These are phyloP conservation scores for Rhamnella rubrinervis DNA, from an alignment of 331 rosid genomes.

Conservation along the genomic window DNA sequence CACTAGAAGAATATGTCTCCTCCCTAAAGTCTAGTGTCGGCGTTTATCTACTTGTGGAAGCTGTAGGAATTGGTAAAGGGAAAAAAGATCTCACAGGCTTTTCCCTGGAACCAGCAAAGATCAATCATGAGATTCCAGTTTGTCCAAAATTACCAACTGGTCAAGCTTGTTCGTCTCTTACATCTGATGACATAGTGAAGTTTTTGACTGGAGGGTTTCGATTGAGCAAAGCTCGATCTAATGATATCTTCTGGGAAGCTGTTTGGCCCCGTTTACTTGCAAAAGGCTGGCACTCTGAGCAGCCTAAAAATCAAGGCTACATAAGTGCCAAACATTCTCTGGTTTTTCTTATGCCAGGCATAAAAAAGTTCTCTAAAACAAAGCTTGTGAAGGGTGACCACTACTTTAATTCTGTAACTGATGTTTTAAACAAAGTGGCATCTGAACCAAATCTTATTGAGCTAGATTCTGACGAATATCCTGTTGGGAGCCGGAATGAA, in stretches of 20 bases:
- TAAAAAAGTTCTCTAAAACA: constrained; percentile 67
- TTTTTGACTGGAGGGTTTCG: constrained; percentile 60
- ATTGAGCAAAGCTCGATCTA: constrained; percentile 63
- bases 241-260: constrained; percentile 81
- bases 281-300: constrained; percentile 93
- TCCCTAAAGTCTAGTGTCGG: constrained; percentile 63
- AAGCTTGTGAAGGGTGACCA: constrained; percentile 72
- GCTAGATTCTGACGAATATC: constrained; percentile 55
- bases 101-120: constrained; percentile 51
- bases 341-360: constrained; percentile 80
- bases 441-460: constrained; percentile 71
- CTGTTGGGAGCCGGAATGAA: constrained; percentile 34
- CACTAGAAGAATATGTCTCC: constrained; percentile 59
- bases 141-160: constrained; percentile 38
- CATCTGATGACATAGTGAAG: constrained; percentile 52
- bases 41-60: constrained; percentile 59
- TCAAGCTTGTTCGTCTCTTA: constrained; percentile 66
- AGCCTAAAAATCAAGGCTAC: constrained; percentile 54
- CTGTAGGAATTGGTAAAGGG: constrained; percentile 63
- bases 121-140: constrained; percentile 30
- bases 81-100: constrained; percentile 66
- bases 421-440: constrained; percentile 73
- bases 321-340: constrained; percentile 42
- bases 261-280: constrained; percentile 91
- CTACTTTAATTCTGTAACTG: constrained; percentile 68